Conservation (phyloP, 257 asterid species). For the Solanum lignicaule region DNA sequence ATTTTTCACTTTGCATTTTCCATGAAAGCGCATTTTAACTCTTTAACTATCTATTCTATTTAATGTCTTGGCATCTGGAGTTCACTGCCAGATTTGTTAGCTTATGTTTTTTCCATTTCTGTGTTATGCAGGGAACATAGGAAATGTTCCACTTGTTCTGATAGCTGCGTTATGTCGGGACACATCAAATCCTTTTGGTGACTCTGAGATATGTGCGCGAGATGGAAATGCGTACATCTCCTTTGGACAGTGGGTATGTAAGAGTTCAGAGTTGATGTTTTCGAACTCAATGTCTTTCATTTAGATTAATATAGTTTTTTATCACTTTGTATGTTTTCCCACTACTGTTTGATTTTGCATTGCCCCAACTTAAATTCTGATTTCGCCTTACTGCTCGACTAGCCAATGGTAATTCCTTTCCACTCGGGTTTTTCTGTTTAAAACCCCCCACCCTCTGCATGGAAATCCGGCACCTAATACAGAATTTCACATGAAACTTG, state of each 20-base stretch:
- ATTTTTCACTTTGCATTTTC: background rate
- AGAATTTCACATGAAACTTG: background rate
- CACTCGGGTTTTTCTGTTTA: background rate
- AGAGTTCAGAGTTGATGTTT: background rate
- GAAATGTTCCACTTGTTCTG: constrained; percentile 95
- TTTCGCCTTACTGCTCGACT: background rate
- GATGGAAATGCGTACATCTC: constrained; percentile 99
- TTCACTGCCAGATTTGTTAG: background rate
- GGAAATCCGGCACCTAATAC: background rate
- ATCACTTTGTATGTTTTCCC: background rate
- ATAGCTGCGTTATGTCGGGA: constrained; percentile 92
- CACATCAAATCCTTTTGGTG: constrained; percentile 88
- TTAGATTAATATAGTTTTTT: background rate
- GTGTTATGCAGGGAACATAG: constrained; percentile 68
- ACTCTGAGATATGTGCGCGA: constrained; percentile 54
- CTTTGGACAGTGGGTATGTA: constrained; percentile 95
- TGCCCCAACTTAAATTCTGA: background rate
- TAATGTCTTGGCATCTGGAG: background rate
- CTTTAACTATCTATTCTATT: background rate
- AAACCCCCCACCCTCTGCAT: background rate
- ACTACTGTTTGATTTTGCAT: background rate
- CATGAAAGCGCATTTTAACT: background rate
- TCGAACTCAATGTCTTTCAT: background rate
- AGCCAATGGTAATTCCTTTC: background rate
- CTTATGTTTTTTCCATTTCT: background rate